A percentile compares a stretch with the other conserved stretches of the same genome.
phyloP scores from a whole-genome alignment of 805 yeast genomes.

The Cyberlindnera mississippiensis region DNA sequence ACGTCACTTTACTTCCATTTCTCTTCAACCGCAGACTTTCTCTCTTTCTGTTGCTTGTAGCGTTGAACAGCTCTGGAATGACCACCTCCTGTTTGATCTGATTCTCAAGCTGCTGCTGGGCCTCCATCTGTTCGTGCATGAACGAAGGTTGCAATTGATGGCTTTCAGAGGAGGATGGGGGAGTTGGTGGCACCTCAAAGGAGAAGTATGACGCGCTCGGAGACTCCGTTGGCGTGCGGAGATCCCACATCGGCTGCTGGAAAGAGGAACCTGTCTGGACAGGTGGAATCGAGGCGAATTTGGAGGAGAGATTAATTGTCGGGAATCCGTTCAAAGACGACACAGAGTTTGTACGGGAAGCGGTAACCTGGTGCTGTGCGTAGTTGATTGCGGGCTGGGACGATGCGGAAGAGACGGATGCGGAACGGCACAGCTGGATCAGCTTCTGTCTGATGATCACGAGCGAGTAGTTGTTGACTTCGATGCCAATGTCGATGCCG shows the following conservation, averaged over 20 bases:
- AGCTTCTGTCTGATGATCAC: constrained; percentile 37
- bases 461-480: constrained; percentile 34
- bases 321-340: constrained; percentile 21
- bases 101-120: constrained; percentile 14
- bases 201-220: constrained; percentile 18
- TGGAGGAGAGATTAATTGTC: constrained; percentile 19
- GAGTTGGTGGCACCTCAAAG: constrained; percentile 23
- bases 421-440: constrained; percentile 24
- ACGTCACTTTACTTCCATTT: constrained; percentile 24
- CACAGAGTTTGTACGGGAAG: constrained; percentile 20
- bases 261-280: constrained; percentile 2
- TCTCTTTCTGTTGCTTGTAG: constrained; percentile 48
- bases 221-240: constrained; percentile 19
- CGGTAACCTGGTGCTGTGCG: constrained; percentile 9
- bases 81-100: constrained; percentile 16
- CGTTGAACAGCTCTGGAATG: constrained; percentile 33
- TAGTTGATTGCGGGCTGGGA: constrained; percentile 4
- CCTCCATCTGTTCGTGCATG: constrained; percentile 18
- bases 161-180: constrained; percentile 9
- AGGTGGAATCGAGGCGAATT: constrained; percentile 17
- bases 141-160: constrained; percentile 21
- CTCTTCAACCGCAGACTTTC: constrained; percentile 49
- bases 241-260: constrained; percentile 15
- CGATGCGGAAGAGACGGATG: constrained; percentile 7
- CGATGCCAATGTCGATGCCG: constrained; percentile 36